phyloP scores from a whole-genome alignment of 1,139 yeast genomes.

The Blastobotrys apis region DNA sequence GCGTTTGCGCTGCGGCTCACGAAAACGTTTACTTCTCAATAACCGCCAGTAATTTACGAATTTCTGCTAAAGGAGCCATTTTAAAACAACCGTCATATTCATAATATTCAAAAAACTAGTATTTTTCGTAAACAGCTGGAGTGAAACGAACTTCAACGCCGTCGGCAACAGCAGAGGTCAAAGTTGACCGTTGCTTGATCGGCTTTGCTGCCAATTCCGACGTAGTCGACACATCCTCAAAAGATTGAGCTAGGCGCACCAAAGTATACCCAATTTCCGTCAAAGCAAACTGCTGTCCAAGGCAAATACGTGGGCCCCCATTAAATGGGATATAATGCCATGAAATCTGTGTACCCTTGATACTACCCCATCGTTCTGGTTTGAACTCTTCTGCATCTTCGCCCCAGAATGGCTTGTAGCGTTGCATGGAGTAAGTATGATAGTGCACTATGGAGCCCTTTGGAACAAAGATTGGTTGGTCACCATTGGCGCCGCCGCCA shows the following conservation, averaged over 20 bases:
- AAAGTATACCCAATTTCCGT: conserved; percentile 51
- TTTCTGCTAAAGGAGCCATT: no score
- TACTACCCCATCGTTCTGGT: conserved; percentile 49
- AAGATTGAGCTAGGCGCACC: conserved; percentile 42
- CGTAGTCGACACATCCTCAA: conserved; percentile 20
- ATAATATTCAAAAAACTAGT: neutral
- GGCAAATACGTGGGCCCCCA: conserved; percentile 58
- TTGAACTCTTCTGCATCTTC: conserved; percentile 46
- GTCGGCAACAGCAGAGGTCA: conserved; percentile 25
- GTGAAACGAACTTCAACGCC: conserved; percentile 25
- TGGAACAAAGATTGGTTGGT: conserved; percentile 44
- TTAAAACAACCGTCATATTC: no score
- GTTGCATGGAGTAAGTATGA: conserved; percentile 44
- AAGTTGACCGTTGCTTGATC: conserved; percentile 21
- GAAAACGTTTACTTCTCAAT: no score
- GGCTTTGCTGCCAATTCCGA: neutral
- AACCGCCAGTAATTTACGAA: no score
- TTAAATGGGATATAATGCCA: conserved; percentile 43
- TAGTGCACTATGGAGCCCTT: conserved; percentile 48
- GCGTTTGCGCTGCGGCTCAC: no score
- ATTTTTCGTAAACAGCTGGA: neutral
- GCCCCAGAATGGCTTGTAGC: conserved; percentile 45
- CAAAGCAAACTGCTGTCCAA: conserved; percentile 57
- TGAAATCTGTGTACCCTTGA: conserved; percentile 19
- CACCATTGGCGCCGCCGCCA: conserved; percentile 42